These are phyloP conservation scores for Domatiomyces globalis DNA, from an alignment of 2,329 filamentous ascomycete species.

Conservation along the genomic window DNA sequence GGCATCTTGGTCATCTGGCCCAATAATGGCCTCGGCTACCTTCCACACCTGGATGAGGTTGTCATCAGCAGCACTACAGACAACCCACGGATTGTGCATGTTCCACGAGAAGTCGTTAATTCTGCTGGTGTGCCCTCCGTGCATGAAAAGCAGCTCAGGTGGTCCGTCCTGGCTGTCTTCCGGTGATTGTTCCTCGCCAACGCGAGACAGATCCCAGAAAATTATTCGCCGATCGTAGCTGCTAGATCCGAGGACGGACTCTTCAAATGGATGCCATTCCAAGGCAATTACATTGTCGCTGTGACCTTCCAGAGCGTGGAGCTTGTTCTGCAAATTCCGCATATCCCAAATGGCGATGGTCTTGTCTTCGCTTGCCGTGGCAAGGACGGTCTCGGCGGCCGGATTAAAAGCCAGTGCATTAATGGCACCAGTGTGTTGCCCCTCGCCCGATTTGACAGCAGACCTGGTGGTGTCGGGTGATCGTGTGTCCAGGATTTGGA, in stretches of 20 bases:
- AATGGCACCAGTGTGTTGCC: conserved; percentile 80
- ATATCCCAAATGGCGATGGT: conserved; percentile 93
- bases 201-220: conserved; percentile 88
- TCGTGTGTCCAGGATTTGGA: conserved; percentile 84
- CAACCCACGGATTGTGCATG: conserved; percentile 87
- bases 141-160: conserved; percentile 96
- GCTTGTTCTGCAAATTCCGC: conserved; percentile 73
- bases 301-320: conserved; percentile 82
- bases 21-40: conserved; percentile 67
- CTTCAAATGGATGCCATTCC: conserved; percentile 86
- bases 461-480: conserved; percentile 50
- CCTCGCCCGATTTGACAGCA: conserved; percentile 48
- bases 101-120: conserved; percentile 98
- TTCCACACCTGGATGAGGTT: conserved; percentile 95
- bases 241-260: conserved; percentile 74
- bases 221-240: conserved; percentile 88
- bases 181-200: conserved; percentile 85
- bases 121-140: conserved; percentile 93
- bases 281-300: conserved; percentile 80
- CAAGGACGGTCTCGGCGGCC: conserved; percentile 73
- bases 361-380: conserved; percentile 89
- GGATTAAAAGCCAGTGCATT: conserved; percentile 95
- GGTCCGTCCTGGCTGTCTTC: conserved; percentile 92
- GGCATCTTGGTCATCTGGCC: conserved; percentile 53
- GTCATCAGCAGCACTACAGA: conserved; percentile 90